phyloP scores from a whole-genome alignment of 1,284 basidiomycete species.

The Sutorius eximius region DNA sequence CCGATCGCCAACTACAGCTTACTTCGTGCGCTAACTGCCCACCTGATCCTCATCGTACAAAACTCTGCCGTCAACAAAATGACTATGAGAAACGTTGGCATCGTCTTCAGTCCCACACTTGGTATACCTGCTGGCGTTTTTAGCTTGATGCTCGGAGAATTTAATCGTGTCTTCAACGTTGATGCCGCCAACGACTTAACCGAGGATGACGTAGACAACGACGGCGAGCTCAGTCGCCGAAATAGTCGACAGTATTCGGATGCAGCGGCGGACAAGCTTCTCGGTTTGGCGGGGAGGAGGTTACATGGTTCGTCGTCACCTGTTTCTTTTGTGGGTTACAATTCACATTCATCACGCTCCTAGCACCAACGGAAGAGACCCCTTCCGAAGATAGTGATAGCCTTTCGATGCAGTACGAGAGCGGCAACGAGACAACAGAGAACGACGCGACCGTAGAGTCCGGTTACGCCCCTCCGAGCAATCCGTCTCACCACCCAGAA shows the following conservation, averaged over 20 bases:
- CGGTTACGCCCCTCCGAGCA: constrained; percentile 45
- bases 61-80: constrained; percentile 94
- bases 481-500: constrained; percentile 29
- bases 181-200: constrained; percentile 45
- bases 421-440: constrained; percentile 67
- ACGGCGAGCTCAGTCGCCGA: constrained; percentile 50
- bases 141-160: constrained; percentile 88
- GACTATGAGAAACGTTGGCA: constrained; percentile 98
- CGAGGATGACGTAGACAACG: constrained; percentile 36
- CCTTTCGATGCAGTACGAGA: constrained; percentile 64
- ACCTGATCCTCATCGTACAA: constrained; percentile 93
- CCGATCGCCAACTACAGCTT: constrained; percentile 94
- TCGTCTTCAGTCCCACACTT: constrained; percentile 94
- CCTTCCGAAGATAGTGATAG: constrained; percentile 70
- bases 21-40: constrained; percentile 90
- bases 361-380: constrained; percentile 56
- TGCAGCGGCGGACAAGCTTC: constrained; percentile 72
- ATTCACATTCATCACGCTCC: constrained; percentile 12
- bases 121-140: constrained; percentile 95
- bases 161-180: constrained; percentile 86
- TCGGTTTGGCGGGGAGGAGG: constrained; percentile 68
- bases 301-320: constrained; percentile 52
- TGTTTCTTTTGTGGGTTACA: constrained; percentile 6
- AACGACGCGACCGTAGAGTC: constrained; percentile 55
- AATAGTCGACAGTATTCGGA: constrained; percentile 81